Evolutionary conservation across 257 asterid genomes (phyloP).

Genomic region (Penstemon eatonii): DNA sequence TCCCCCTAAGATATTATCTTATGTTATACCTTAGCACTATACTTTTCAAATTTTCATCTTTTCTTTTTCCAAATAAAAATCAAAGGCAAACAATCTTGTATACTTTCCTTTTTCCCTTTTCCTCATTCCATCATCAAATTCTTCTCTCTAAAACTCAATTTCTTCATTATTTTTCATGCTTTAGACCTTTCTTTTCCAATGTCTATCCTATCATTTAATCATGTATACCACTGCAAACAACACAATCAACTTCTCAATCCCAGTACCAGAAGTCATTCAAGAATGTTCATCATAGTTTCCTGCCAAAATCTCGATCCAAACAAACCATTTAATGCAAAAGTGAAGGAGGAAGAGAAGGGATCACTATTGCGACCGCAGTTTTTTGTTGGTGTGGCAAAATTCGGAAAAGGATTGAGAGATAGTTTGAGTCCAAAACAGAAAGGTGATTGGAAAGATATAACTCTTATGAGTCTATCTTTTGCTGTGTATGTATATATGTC

Average conservation of each 20-base stretch:
- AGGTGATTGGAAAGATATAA: constrained; percentile 91
- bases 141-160: background rate
- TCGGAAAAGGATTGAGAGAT: constrained; percentile 56
- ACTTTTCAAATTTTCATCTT: background rate
- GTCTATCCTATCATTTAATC: constrained; percentile 41
- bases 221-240: constrained; percentile 24
- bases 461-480: constrained; percentile 82
- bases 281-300: constrained; percentile 36
- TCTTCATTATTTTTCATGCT: constrained; percentile 28
- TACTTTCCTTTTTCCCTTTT: background rate
- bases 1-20: constrained; percentile 33
- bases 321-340: constrained; percentile 21
- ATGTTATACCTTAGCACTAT: background rate
- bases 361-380: constrained; percentile 25
- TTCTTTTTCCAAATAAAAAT: background rate
- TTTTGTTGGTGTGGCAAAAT: constrained; percentile 40
- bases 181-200: constrained; percentile 28
- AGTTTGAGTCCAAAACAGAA: constrained; percentile 72
- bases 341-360: constrained; percentile 31
- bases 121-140: background rate
- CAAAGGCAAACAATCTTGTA: constrained; percentile 9
- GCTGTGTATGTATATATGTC: constrained; percentile 89
- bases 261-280: constrained; percentile 19
- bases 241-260: constrained; percentile 27
- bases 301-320: constrained; percentile 42